Conservation (phyloP, 2,329 filamentous ascomycete genomes). For the Colletotrichum spinosum region DNA sequence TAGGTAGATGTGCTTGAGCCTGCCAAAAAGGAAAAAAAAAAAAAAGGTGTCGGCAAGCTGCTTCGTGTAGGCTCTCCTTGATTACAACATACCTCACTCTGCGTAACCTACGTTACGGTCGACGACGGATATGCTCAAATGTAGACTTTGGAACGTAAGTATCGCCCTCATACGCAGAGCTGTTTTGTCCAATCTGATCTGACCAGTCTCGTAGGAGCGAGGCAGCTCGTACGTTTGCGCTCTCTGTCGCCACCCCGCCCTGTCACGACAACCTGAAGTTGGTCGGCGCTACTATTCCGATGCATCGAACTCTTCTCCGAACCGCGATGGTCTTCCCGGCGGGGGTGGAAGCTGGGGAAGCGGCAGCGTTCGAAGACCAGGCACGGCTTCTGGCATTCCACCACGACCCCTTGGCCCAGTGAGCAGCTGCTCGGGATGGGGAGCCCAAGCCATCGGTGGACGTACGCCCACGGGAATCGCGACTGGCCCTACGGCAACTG, state of each 20-base stretch:
- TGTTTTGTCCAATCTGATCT: constrained; percentile 9
- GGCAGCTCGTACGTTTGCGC: constrained; percentile 55
- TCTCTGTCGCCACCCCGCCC: constrained; percentile 48
- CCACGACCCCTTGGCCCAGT: constrained; percentile 11
- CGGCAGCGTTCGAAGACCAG: not conserved
- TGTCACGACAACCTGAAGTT: constrained; percentile 15
- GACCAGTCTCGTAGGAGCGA: constrained; percentile 45
- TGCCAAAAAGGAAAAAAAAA: not conserved
- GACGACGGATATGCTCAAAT: constrained; percentile 54
- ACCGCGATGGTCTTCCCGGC: not conserved
- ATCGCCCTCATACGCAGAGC: not conserved
- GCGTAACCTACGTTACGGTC: constrained; percentile 29
- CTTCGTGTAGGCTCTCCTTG: not conserved
- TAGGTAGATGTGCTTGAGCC: too few relatives aligned
- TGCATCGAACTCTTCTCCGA: constrained; percentile 13
- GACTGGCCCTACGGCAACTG: not conserved
- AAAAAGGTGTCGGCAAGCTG: not conserved
- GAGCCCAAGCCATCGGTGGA: constrained; percentile 19
- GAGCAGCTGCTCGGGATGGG: constrained; percentile 22
- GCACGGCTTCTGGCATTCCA: not conserved
- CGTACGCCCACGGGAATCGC: not conserved
- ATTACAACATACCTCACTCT: not conserved
- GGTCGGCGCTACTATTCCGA: constrained; percentile 34
- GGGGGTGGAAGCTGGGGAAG: not conserved
- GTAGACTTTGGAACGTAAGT: constrained; percentile 53